Evolutionary conservation across 768 basidiomycete genomes (phyloP), one percentile per base, ranked within the genome.

Genomic region (Auricularia sp.): DNA sequence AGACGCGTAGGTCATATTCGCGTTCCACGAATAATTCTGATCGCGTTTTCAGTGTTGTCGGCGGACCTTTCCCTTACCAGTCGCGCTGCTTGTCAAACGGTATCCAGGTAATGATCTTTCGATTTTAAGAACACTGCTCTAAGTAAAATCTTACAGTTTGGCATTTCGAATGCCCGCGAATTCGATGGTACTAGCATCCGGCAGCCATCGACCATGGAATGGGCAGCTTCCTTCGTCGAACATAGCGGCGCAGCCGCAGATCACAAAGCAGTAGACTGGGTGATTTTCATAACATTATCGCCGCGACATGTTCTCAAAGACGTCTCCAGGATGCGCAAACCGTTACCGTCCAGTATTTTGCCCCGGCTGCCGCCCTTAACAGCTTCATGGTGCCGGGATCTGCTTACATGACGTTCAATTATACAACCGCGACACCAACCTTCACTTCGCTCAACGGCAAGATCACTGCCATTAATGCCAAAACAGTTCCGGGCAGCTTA

Each of bases 261-360:
- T 63, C 75, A 73, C 66, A 76, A 76, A 66, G 74, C 75, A 23
- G 66, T 74, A 1, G 70, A 70, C 43, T 76, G 75, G 75, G 75
- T 74, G 63, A n/a, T 3, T 42, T 42, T 14, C 39, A 14, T 42
- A 42, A 11, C 11, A 39, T 33, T 44, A 8, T 29, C 29, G 29
- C 29, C 29, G 29, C 29, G 29, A 29, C 29, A 29, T 29, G 29
- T 29, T 29, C 29, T 29, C 3, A 29, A 29, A 29, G 29, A 29
- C 29, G 29, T 29, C 33, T 36, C 11, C 51, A 76, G 75, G 75
- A 76, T 65, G 68, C 71, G 4, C 74, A 75, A 72, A 70, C 69
- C 2, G 72, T 76, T 66, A 76, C 75, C 1, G 64, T 75, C n/a
- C 74, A 76, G 65, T 76, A 75, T 62, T 73, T 76, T 54, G 71